Evolutionary conservation across 2,329 filamentous ascomycete species (phyloP).

Genomic region (Fusarium haematococcum): DNA sequence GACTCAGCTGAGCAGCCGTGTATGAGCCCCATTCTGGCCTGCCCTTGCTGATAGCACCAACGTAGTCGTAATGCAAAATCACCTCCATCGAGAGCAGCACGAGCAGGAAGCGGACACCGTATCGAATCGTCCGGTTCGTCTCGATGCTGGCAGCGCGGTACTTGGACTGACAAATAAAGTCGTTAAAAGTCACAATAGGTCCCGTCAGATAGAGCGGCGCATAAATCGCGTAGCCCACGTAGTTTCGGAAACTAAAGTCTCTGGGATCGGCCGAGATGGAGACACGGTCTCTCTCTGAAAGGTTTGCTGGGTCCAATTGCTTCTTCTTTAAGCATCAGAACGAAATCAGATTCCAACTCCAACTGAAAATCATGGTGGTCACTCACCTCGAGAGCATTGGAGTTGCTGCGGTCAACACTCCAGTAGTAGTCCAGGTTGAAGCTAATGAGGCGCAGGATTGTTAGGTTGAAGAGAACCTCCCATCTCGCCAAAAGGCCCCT

Average conservation of each 20-base stretch:
- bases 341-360: conserved; percentile 20
- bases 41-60: conserved; percentile 89
- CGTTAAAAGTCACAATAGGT: conserved; percentile 97
- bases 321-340: conserved; percentile 92
- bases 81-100: conserved; percentile 91
- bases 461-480: conserved; percentile 99
- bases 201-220: conserved; percentile 93
- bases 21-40: conserved; percentile 85
- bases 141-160: conserved; percentile 80
- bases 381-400: conserved; percentile 84
- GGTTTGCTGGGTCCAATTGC: conserved; percentile 86
- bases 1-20: conserved; percentile 85
- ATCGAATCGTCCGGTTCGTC: conserved; percentile 77
- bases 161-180: conserved; percentile 89
- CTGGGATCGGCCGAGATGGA: conserved; percentile 75
- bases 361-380: background rate
- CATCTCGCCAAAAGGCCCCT: conserved; percentile 89
- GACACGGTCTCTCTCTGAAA: conserved; percentile 91
- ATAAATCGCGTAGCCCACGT: conserved; percentile 89
- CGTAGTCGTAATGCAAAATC: conserved; percentile 91
- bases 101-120: conserved; percentile 84
- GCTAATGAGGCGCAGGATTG: conserved; percentile 90
- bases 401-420: conserved; percentile 75
- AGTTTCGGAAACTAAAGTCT: conserved; percentile 87
- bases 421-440: conserved; percentile 98